A percentile compares a stretch with the other conserved stretches of the same genome.
phyloP scores from a whole-genome alignment of 208 protist species.

The Leishmania mexicana region DNA sequence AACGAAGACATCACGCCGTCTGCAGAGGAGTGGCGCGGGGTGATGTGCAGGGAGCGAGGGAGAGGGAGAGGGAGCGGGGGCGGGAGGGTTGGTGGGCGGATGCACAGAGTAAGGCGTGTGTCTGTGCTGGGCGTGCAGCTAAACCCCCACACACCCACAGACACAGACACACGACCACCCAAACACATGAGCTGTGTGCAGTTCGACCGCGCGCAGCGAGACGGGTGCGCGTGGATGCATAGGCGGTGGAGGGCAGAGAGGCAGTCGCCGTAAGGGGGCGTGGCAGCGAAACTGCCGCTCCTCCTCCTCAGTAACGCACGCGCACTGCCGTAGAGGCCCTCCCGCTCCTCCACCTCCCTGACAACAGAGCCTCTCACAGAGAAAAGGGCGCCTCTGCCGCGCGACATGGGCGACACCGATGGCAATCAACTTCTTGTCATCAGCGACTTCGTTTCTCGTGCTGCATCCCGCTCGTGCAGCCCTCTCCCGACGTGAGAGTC shows the following conservation, averaged over 20 bases:
- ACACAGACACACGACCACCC: neutral
- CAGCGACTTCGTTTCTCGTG: neutral
- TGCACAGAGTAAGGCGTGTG: neutral
- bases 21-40: neutral
- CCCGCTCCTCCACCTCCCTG: neutral
- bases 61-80: neutral
- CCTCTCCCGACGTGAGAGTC: neutral
- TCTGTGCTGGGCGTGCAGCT: neutral
- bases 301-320: neutral
- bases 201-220: too few relatives aligned
- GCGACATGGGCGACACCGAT: neutral
- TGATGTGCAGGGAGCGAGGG: neutral
- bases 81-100: neutral
- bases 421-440: neutral
- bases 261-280: neutral
- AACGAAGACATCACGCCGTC: too few relatives aligned
- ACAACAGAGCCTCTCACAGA: neutral
- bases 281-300: too few relatives aligned
- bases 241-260: neutral
- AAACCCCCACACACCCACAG: neutral
- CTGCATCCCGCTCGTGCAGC: neutral
- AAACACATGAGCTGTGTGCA: neutral
- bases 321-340: neutral
- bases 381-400: neutral
- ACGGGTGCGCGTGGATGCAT: neutral